Evolutionary conservation across 805 yeast genomes (phyloP), one percentile per base, ranked within the genome.

Genomic region (Novakomyces olei): DNA sequence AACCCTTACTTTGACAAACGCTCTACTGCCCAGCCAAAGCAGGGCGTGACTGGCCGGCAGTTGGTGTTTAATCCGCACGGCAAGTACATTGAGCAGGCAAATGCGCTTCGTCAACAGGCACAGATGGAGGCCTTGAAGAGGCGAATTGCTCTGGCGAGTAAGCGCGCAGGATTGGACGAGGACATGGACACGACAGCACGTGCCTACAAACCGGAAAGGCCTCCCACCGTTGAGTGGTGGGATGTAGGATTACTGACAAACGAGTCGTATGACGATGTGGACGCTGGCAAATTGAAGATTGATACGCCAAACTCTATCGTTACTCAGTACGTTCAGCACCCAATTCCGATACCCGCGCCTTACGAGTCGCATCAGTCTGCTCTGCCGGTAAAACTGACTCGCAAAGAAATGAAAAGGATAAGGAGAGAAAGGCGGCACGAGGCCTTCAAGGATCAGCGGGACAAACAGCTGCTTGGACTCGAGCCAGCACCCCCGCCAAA

Each of bases 401-500:
- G 75, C 48, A 60, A 65, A 37, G 98, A 88, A 47, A 51, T 65
- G 52, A 76, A 75, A 43, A 61, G 81, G 36, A 61, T 73, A 26
- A 63, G 94, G 28, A 64, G 72, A 37, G 73, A 73, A 37, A 72
- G 67, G 30, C 60, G 95, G 36, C 65, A 70, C 29, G 60, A 61
- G 26, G 58, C 53, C 38, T 67, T 69, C 38, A 70, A 72, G 43
- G 88, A 73, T 29, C 61, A 65, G 36, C 92, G 79, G 46, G 85
- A 79, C 41, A 58, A 75, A 29, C 72, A 83, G 16, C 65, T 71
- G 36, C 55, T 78, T 4, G 98, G 98, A 0, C 53, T 83, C 14
- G 78, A 74, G 30, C 75, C 92, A 0, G 74, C 92, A 4, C 93
- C 94, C 0, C 74, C 74, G 4, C 92, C 94, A 2, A 88, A 85